Percentiles rank a stretch among this genome's conserved stretches.
These are phyloP conservation scores for Penicillium vulpinum DNA, from an alignment of 2,329 filamentous ascomycete genomes.

Conservation along the genomic window DNA sequence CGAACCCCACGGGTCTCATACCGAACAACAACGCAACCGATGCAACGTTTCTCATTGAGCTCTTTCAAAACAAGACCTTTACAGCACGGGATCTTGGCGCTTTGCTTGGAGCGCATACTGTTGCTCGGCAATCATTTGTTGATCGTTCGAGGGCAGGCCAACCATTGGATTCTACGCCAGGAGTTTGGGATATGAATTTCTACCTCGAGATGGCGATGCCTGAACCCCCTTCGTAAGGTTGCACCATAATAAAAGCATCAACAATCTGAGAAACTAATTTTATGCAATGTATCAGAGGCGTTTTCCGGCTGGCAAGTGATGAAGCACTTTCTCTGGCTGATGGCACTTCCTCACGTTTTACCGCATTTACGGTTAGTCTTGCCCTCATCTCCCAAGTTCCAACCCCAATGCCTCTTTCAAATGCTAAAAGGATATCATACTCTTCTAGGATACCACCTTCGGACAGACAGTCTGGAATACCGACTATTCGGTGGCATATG, in stretches of 20 bases:
- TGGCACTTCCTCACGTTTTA: background rate
- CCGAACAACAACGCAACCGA: background rate
- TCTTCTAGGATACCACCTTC: background rate
- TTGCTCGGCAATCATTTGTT: background rate
- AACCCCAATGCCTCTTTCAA: background rate
- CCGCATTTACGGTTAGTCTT: background rate
- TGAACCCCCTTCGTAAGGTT: background rate
- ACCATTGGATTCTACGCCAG: background rate
- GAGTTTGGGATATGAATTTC: background rate
- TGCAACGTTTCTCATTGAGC: background rate
- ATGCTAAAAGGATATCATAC: background rate
- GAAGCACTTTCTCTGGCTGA: background rate
- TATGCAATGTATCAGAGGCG: background rate
- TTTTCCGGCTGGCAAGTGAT: background rate
- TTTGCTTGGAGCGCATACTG: background rate
- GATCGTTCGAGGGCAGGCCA: background rate
- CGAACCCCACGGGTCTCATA: background rate
- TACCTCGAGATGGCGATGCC: background rate
- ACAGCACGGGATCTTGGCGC: background rate
- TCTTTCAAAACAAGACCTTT: background rate
- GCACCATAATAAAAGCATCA: background rate
- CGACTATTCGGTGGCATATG: background rate
- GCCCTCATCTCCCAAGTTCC: background rate
- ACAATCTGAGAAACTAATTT: background rate
- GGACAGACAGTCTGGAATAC: background rate